Base-by-base conservation (phyloP, 495 filamentous ascomycete species). In the Elasticomyces elasticus region DNA sequence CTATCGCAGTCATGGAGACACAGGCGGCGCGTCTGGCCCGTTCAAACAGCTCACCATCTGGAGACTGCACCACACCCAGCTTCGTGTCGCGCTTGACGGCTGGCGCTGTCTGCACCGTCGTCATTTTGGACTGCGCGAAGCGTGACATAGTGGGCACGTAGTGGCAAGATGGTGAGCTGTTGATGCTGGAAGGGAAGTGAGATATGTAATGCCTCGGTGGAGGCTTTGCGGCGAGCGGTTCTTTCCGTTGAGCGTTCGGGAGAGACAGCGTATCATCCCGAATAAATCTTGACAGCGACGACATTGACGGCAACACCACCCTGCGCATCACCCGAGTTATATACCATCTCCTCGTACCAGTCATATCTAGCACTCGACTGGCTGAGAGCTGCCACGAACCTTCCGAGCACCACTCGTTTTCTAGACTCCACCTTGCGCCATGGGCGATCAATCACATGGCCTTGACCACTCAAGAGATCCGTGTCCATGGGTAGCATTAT, bases 401-500 rank as follows among this genome's bases (percentile, higher is more conserved):
- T 15, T 10, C 20, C 2, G 15, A 38, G 17, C 25, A n/a, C 6
- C 37, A 41, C 19, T 9, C 27, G 5, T 6, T 23, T 9, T 31
- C 5, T 38, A 31, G 9, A 5, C 40, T 17, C 19, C 41, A 27
- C 24, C 24, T 27, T 37, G 13, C 58, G 47, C 43, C 28, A 61
- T 57, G 58, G 23, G 27, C 24, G 43, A 52, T 22, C 35, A 33
- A 46, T 17, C 50, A 41, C 58, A 57, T 33, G 58, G 58, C 58
- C 54, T 95, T 83, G 75, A 98, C 76, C 77, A 96, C 72, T 71
- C 80, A 62, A 79, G 92, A 78, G 73, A 94, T 70, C 91, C 91
- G 49, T 96, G 92, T 68, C 92, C 94, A 35, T 96, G 87, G 87
- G 91, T 97, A 62, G 82, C 89, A 54, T 78, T 97, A 55, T 94